Evolutionary conservation across 331 rosid species (phyloP).

Genomic region (Malus hybrid): DNA sequence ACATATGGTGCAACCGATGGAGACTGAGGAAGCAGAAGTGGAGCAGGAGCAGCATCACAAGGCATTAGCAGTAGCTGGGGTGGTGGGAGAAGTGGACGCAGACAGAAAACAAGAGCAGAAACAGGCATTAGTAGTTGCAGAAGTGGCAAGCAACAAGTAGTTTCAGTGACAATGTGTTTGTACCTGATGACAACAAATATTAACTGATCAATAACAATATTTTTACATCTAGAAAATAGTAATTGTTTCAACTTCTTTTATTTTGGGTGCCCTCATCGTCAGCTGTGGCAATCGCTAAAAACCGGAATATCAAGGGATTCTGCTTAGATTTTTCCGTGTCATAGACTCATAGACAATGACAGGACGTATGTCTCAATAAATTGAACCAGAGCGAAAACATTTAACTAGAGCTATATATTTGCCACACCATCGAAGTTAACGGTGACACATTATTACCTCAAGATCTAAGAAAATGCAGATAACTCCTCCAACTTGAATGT

Average conservation of each 20-base stretch:
- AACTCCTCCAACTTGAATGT: neutral
- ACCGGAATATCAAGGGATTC: neutral
- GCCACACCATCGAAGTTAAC: no score
- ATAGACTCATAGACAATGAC: neutral
- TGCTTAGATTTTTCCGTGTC: neutral
- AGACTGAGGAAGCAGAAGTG: slow-evolving; percentile 20
- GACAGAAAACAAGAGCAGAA: neutral
- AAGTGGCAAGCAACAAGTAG: neutral
- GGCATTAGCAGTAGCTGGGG: slow-evolving; percentile 13
- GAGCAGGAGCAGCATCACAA: slow-evolving; percentile 12
- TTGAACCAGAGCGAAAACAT: no score
- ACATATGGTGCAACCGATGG: slow-evolving; percentile 30
- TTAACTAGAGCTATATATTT: no score
- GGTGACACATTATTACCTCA: neutral
- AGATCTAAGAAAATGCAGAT: neutral
- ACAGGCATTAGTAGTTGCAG: neutral
- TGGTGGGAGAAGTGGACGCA: slow-evolving; percentile 3
- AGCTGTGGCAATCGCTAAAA: neutral
- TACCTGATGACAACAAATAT: neutral
- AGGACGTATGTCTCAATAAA: no score
- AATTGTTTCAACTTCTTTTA: neutral
- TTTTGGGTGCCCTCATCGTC: neutral
- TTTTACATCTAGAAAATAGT: neutral
- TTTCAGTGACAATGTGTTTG: no score
- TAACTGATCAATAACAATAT: neutral